phyloP scores from a whole-genome alignment of 2,329 filamentous ascomycete species.

The Xylariaceae sp. region DNA sequence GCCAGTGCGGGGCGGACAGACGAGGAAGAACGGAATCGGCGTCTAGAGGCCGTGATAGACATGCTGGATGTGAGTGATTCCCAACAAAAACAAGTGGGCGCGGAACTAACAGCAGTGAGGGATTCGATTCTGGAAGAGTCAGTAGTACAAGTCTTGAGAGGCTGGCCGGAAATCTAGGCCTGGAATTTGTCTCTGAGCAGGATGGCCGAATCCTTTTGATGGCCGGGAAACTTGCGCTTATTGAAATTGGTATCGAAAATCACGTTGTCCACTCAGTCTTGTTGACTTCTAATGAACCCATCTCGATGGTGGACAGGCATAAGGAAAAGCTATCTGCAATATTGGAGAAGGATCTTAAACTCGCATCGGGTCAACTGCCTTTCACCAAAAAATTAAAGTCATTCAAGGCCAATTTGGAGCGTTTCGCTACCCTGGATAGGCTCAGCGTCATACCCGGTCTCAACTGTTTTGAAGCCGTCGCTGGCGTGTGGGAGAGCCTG shows the following conservation, averaged over 20 bases:
- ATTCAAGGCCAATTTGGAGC: slow-evolving; percentile 69
- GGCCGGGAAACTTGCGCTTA: slow-evolving; percentile 52
- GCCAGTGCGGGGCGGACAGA: slow-evolving; percentile 36
- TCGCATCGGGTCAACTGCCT: slow-evolving; percentile 55
- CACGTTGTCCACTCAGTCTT: slow-evolving; percentile 60
- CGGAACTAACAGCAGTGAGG: slow-evolving; percentile 8
- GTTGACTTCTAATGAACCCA: slow-evolving; percentile 58
- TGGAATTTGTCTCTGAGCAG: slow-evolving; percentile 59
- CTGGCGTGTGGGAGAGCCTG: slow-evolving; percentile 68
- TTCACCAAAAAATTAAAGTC: slow-evolving; percentile 66
- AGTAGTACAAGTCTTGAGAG: slow-evolving; percentile 73
- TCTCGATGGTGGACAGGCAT: slow-evolving; percentile 54
- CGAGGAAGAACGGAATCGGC: slow-evolving; percentile 52
- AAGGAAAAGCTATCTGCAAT: slow-evolving; percentile 61
- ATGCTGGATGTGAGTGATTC: slow-evolving; percentile 42
- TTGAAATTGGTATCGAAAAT: slow-evolving; percentile 59
- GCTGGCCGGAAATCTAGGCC: slow-evolving; percentile 62
- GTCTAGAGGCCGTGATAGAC: slow-evolving; percentile 48
- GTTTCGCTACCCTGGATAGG: slow-evolving; percentile 65
- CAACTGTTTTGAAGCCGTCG: slow-evolving; percentile 74
- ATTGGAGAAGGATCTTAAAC: slow-evolving; percentile 59
- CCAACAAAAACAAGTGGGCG: slow-evolving; percentile 17
- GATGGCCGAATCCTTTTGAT: slow-evolving; percentile 55
- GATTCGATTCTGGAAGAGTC: slow-evolving; percentile 53
- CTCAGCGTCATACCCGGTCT: slow-evolving; percentile 64